Base-by-base conservation (phyloP, 1,284 basidiomycete genomes). In the Cryptococcus wingfieldii region DNA sequence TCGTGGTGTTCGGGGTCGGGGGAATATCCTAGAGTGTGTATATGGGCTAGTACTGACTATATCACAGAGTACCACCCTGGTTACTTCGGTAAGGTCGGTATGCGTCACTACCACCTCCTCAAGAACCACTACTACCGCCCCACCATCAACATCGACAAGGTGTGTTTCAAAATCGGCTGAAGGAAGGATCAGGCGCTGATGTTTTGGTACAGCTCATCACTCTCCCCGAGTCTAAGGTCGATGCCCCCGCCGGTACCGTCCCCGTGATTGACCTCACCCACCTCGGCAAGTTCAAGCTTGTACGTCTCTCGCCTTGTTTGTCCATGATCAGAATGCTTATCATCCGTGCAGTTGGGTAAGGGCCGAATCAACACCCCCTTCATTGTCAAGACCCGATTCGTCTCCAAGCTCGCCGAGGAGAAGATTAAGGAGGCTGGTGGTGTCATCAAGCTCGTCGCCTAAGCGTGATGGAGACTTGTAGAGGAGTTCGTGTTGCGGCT, bases 31-130 rank as follows among this genome's bases (percentile, higher is more conserved):
- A 28, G 19, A 39, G 27, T n/a, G 37, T 18, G 31, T 43, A 43
- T 19, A 51, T 46, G 43, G 48, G 47, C 25, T 31, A 45, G 41
- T 44, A 57, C 49, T 46, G 19, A 54, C 18, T 14, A 28, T 19
- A 5, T 45, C 25, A 25, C 27, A 31, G 60, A 79, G 82, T 95
- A 89, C 87, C 92, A 96, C 81, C 89, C 89, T 79, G 94, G 82
- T 80, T 83, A 80, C 79, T 83, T 80, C 69, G 79, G 79, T 71
- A 82, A 81, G 66, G 91, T 94, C 76, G 90, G 90, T 91, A 98
- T 98, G 94, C 86, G 95, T 74, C 87, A 89, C 81, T 98, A 88
- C 90, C 95, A 98, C 80, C 80, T 92, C 64, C 94, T 91, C 60
- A 86, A 87, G 80, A 97, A 97, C 81, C 80, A 83, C 70, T 83